These are phyloP conservation scores for Hansfordia pulvinata DNA, from an alignment of 2,329 filamentous ascomycete species.

Conservation along the genomic window DNA sequence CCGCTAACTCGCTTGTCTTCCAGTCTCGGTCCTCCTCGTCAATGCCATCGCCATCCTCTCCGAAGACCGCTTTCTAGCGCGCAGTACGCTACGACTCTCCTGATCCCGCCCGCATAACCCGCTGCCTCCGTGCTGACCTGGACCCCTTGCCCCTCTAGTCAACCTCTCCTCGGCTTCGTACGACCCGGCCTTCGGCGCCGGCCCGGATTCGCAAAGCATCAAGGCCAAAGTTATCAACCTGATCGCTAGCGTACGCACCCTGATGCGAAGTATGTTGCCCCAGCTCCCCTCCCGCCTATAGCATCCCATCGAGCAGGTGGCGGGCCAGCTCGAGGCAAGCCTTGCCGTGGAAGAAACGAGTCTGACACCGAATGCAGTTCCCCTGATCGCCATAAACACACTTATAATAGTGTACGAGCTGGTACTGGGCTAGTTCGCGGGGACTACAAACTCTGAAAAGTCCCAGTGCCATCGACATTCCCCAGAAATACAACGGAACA, in stretches of 20 bases:
- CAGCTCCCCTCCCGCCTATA: neutral
- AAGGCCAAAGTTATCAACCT: conserved; percentile 81
- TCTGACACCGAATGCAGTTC: conserved; percentile 40
- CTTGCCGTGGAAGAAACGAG: conserved; percentile 2
- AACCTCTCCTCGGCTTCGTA: conserved; percentile 60
- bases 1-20: conserved; percentile 5
- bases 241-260: conserved; percentile 76
- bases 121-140: conserved; percentile 9
- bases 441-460: neutral
- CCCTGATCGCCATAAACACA: conserved; percentile 71
- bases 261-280: conserved; percentile 74
- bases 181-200: conserved; percentile 68
- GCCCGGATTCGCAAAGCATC: conserved; percentile 56
- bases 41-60: conserved; percentile 91
- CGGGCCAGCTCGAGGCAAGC: no score
- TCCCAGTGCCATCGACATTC: no score
- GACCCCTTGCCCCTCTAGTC: conserved; percentile 49
- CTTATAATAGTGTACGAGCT: conserved; percentile 75
- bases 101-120: neutral
- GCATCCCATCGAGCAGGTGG: no score
- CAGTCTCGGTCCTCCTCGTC: conserved; percentile 74
- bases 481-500: no score
- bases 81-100: conserved; percentile 42
- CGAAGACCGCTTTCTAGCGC: conserved; percentile 84
- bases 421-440: conserved; percentile 44